Percentiles rank a stretch among this genome's conserved stretches.
Evolutionary conservation across 768 basidiomycete genomes (phyloP).

Genomic region (Obba rivulosa): DNA sequence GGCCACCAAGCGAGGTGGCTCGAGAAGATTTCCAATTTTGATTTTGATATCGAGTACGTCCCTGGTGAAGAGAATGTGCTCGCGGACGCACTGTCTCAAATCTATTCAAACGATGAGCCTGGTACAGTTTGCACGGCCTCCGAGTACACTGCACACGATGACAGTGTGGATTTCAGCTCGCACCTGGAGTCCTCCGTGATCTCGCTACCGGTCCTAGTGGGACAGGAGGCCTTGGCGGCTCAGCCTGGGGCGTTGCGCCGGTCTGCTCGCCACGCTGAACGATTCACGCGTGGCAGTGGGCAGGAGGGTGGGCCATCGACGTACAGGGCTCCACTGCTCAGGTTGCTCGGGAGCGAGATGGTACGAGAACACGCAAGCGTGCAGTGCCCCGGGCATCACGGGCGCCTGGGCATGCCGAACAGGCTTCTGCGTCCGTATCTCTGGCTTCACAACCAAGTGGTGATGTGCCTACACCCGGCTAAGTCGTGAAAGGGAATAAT

Average conservation of each 20-base stretch:
- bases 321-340: too few relatives aligned
- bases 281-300: too few relatives aligned
- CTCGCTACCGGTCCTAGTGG: conserved; percentile 11
- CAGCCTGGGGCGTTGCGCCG: too few relatives aligned
- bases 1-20: conserved; percentile 24
- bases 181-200: conserved; percentile 3
- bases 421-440: neutral
- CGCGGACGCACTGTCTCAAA: conserved; percentile 20
- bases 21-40: conserved; percentile 22
- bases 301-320: too few relatives aligned
- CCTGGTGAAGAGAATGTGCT: conserved; percentile 23
- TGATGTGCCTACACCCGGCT: too few relatives aligned
- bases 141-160: conserved; percentile 16
- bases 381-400: too few relatives aligned
- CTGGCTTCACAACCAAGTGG: neutral
- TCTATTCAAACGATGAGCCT: conserved; percentile 17
- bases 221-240: conserved; percentile 4
- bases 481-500: too few relatives aligned
- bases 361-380: too few relatives aligned
- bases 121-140: conserved; percentile 17
- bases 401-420: too few relatives aligned
- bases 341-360: too few relatives aligned
- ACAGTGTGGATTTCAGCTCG: neutral
- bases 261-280: too few relatives aligned
- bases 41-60: conserved; percentile 26